phyloP scores from a whole-genome alignment of 441 rosid genomes.

The Erodium trifolium region DNA sequence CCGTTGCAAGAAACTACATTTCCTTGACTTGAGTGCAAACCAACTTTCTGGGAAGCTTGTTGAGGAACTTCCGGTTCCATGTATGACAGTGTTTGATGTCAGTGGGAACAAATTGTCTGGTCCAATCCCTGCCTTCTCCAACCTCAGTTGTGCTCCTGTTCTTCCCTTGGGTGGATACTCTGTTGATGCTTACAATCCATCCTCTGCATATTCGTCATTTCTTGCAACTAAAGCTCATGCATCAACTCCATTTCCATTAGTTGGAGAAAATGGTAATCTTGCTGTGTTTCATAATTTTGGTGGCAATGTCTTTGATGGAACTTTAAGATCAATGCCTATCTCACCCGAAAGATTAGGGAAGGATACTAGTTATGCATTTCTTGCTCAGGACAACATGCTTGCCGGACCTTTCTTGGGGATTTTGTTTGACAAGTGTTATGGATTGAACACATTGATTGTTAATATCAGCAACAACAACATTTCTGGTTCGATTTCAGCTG shows the following conservation, averaged over 20 bases:
- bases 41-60: slow-evolving; percentile 19
- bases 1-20: slow-evolving; percentile 19
- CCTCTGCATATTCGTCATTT: slow-evolving; percentile 34
- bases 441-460: slow-evolving; percentile 32
- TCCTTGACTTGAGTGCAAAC: slow-evolving; percentile 25
- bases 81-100: slow-evolving; percentile 23
- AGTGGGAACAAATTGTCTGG: slow-evolving; percentile 23
- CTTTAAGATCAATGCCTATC: slow-evolving; percentile 33
- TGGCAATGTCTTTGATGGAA: slow-evolving; percentile 42
- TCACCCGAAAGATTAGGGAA: slow-evolving; percentile 31
- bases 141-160: slow-evolving; percentile 8
- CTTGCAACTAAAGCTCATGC: slow-evolving; percentile 27
- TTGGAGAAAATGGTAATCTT: slow-evolving; percentile 22
- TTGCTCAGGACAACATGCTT: slow-evolving; percentile 44
- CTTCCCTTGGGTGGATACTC: slow-evolving; percentile 29
- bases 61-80: slow-evolving; percentile 20
- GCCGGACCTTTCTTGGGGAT: slow-evolving; percentile 42
- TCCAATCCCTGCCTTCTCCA: slow-evolving; percentile 13
- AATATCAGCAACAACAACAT: slow-evolving; percentile 47
- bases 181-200: slow-evolving; percentile 35
- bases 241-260: slow-evolving; percentile 19
- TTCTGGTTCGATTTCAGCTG: slow-evolving; percentile 37
- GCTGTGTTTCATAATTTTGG: slow-evolving; percentile 41
- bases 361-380: slow-evolving; percentile 35
- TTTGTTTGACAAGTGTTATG: slow-evolving; percentile 36